phyloP scores from a whole-genome alignment of 106 monocot species.

The Iris macrosiphon region DNA sequence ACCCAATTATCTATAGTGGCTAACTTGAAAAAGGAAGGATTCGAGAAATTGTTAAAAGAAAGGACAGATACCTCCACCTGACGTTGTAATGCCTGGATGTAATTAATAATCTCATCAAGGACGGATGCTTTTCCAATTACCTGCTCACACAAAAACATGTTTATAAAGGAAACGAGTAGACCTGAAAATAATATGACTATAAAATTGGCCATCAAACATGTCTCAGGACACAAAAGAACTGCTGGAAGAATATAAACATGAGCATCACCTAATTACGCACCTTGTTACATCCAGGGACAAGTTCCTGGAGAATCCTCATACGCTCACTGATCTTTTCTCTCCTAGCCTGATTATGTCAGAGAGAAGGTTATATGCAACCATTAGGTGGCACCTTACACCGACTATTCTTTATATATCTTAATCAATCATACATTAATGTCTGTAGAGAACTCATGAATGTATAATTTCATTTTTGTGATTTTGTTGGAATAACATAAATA shows the following conservation, averaged over 20 bases:
- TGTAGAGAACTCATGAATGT: no score
- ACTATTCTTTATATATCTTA: no score
- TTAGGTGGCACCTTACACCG: background rate
- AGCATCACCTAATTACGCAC: conserved; percentile 12
- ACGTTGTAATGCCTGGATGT: conserved; percentile 65
- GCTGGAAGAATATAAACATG: background rate
- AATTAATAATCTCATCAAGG: conserved; percentile 82
- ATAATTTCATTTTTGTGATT: no score
- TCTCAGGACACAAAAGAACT: no score
- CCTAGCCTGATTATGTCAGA: conserved; percentile 50
- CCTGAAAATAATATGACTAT: no score
- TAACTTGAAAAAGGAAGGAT: background rate
- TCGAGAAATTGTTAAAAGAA: background rate
- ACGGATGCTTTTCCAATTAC: conserved; percentile 84
- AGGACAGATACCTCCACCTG: conserved; percentile 62
- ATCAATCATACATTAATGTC: no score
- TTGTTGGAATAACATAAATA: no score
- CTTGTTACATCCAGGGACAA: conserved; percentile 89
- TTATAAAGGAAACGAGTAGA: background rate
- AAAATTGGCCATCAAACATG: no score
- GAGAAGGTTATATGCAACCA: background rate
- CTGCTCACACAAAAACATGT: conserved; percentile 17
- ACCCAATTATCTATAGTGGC: background rate
- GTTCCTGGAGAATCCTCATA: conserved; percentile 88
- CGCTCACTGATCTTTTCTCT: conserved; percentile 90